phyloP scores from a whole-genome alignment of 495 filamentous ascomycete genomes.

The Lepraria neglecta region DNA sequence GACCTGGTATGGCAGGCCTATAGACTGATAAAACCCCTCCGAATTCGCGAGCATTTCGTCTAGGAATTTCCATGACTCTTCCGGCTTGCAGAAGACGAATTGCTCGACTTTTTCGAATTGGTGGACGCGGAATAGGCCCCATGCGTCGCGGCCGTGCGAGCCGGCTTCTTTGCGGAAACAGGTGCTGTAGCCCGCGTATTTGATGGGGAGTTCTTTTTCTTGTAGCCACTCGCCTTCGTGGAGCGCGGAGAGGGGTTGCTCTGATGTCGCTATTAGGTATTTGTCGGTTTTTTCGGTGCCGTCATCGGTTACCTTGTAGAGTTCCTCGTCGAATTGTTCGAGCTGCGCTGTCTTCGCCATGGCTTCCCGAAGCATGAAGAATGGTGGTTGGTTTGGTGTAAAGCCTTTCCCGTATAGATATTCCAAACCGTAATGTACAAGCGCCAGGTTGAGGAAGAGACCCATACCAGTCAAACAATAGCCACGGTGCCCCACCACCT shows the following conservation, averaged over 20 bases:
- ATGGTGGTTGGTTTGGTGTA: slow-evolving; percentile 83
- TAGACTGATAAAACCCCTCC: slow-evolving; percentile 89
- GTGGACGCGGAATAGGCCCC: slow-evolving; percentile 97
- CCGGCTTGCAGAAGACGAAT: slow-evolving; percentile 88
- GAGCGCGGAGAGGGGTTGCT: slow-evolving; percentile 88
- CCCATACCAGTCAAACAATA: slow-evolving; percentile 89
- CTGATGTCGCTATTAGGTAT: slow-evolving; percentile 94
- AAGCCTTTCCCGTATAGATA: slow-evolving; percentile 74
- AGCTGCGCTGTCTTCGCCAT: slow-evolving; percentile 99
- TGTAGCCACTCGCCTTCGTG: slow-evolving; percentile 92
- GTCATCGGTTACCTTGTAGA: slow-evolving; percentile 91
- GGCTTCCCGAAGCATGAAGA: slow-evolving; percentile 90
- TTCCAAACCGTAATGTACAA: slow-evolving; percentile 90
- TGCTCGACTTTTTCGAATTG: slow-evolving; percentile 99
- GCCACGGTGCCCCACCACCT: slow-evolving; percentile 90
- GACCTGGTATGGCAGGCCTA: slow-evolving; percentile 82
- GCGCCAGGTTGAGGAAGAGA: slow-evolving; percentile 84
- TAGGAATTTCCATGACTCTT: slow-evolving; percentile 90
- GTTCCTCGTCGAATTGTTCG: slow-evolving; percentile 92
- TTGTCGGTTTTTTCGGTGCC: slow-evolving; percentile 79
- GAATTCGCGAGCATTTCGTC: slow-evolving; percentile 84
- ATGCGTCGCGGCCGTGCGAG: slow-evolving; percentile 86
- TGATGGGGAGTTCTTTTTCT: slow-evolving; percentile 77
- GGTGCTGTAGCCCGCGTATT: slow-evolving; percentile 89
- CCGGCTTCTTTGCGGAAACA: slow-evolving; percentile 96